A percentile compares a stretch with the other conserved stretches of the same genome.
phyloP scores from a whole-genome alignment of 352 stramenopile species.

The Pythium phragmiticola region DNA sequence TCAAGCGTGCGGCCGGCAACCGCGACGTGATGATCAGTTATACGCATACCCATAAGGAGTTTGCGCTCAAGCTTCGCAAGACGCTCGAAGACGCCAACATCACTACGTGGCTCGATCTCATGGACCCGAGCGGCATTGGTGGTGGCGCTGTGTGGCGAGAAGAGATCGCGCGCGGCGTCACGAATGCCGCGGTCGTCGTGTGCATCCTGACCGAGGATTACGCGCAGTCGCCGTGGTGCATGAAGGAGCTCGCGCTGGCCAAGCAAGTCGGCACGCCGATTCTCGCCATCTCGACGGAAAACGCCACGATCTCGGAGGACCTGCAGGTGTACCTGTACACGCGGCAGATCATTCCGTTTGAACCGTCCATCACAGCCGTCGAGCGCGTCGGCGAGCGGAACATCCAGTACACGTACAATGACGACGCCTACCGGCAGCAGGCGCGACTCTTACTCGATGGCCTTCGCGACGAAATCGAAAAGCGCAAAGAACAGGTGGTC shows the following conservation, averaged over 20 bases:
- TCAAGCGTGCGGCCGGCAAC: constrained; percentile 65
- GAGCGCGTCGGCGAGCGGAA: constrained; percentile 43
- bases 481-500: constrained; percentile 66
- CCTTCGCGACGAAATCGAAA: constrained; percentile 82
- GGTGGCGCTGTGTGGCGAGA: constrained; percentile 63
- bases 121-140: constrained; percentile 62
- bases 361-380: constrained; percentile 56
- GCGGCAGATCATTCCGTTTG: constrained; percentile 77
- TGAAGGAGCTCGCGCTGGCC: constrained; percentile 59
- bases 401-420: constrained; percentile 62
- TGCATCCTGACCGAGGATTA: constrained; percentile 67
- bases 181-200: constrained; percentile 55
- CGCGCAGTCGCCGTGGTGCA: constrained; percentile 54
- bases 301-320: constrained; percentile 73
- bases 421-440: constrained; percentile 67
- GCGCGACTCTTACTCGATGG: constrained; percentile 71
- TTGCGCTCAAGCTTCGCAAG: constrained; percentile 60
- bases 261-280: constrained; percentile 82
- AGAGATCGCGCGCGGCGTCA: constrained; percentile 62
- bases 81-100: constrained; percentile 60
- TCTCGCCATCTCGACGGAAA: constrained; percentile 73
- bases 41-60: constrained; percentile 63
- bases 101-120: constrained; percentile 65
- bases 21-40: constrained; percentile 79
- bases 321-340: constrained; percentile 86